phyloP scores from a whole-genome alignment of 2,329 filamentous ascomycete species.

The Pyrenochaeta sp. region DNA sequence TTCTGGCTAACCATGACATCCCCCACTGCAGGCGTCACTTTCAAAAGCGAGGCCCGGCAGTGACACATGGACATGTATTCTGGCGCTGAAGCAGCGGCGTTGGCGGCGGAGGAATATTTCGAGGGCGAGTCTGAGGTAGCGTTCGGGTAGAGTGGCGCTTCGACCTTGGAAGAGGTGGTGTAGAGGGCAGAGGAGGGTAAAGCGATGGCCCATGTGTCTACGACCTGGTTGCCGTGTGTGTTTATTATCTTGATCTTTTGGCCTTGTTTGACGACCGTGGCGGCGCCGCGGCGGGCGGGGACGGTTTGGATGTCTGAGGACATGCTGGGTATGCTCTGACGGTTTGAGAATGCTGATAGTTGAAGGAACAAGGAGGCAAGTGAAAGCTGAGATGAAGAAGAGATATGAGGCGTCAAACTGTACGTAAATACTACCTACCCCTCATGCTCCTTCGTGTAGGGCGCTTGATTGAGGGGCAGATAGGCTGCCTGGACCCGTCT shows the following conservation, averaged over 20 bases:
- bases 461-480: conserved; percentile 22
- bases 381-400: background rate
- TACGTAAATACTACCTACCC: conserved; percentile 11
- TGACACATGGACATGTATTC: conserved; percentile 50
- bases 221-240: conserved; percentile 59
- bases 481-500: conserved; percentile 15
- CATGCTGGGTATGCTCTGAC: conserved; percentile 10
- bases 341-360: background rate
- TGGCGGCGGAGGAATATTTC: conserved; percentile 32
- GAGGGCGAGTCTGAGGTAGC: conserved; percentile 30
- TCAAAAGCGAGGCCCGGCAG: conserved; percentile 39
- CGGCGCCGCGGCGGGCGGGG: conserved; percentile 56
- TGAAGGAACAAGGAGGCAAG: too few species aligned
- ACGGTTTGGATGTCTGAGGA: conserved; percentile 40
- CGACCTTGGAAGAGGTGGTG: conserved; percentile 30
- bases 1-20: conserved; percentile 46
- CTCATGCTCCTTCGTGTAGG: conserved; percentile 14
- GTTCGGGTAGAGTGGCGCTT: conserved; percentile 41
- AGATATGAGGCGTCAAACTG: background rate
- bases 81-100: conserved; percentile 37
- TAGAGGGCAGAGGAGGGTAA: conserved; percentile 33
- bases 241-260: conserved; percentile 59
- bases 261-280: conserved; percentile 46
- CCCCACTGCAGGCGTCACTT: conserved; percentile 39
- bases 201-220: conserved; percentile 61